phyloP scores from a whole-genome alignment of 2,329 filamentous ascomycete species.

The Botrytis medusae region DNA sequence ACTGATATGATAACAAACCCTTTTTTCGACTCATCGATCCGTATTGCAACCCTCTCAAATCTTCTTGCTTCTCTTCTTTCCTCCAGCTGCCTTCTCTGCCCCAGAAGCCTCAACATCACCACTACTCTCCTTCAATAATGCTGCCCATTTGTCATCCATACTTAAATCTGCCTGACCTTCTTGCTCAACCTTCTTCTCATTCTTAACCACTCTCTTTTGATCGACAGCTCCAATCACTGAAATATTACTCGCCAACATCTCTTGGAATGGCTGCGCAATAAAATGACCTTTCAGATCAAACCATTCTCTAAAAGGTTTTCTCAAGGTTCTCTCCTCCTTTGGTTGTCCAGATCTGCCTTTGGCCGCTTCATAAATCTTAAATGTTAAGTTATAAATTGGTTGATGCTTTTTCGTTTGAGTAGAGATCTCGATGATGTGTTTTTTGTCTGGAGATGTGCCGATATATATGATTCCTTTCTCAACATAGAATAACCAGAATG shows the following conservation, averaged over 20 bases:
- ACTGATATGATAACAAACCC: not conserved
- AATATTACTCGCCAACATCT: constrained; percentile 69
- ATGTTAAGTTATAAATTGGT: constrained; percentile 74
- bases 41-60: constrained; percentile 14
- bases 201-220: constrained; percentile 52
- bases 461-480: constrained; percentile 83
- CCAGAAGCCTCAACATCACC: constrained; percentile 23
- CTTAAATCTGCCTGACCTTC: constrained; percentile 25
- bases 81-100: constrained; percentile 24
- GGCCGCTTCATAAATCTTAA: constrained; percentile 49
- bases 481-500: constrained; percentile 79
- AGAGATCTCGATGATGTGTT: constrained; percentile 71
- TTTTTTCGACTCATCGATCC: not conserved
- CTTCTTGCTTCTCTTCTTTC: constrained; percentile 39
- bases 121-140: constrained; percentile 37
- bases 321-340: constrained; percentile 48
- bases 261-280: constrained; percentile 73
- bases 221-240: constrained; percentile 66
- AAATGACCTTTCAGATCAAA: constrained; percentile 74
- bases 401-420: constrained; percentile 76
- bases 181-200: constrained; percentile 25
- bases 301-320: constrained; percentile 70
- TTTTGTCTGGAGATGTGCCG: constrained; percentile 56
- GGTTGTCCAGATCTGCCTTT: constrained; percentile 24
- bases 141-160: constrained; percentile 39